A percentile compares a stretch with the other conserved stretches of the same genome.
Evolutionary conservation across 1,284 basidiomycete species (phyloP).

Genomic region (Ganoderma meredithae): DNA sequence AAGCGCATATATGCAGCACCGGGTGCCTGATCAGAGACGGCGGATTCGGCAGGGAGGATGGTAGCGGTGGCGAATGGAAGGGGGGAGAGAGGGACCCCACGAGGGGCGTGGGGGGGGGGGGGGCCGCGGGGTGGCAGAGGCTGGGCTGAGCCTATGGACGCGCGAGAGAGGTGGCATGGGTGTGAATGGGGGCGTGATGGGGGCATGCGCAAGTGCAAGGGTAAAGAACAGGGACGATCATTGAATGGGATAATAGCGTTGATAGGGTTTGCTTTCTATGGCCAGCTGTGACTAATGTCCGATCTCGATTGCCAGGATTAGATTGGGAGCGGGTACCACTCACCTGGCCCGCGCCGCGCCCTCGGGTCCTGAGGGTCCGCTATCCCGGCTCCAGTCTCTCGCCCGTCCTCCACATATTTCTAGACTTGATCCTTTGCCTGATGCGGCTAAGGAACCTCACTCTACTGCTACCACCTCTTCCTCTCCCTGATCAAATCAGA

Average conservation of each 20-base stretch:
- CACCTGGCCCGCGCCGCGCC: slow-evolving; percentile 15
- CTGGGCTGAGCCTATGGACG: neutral
- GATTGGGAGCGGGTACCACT: slow-evolving; percentile 30
- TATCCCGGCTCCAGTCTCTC: slow-evolving; percentile 21
- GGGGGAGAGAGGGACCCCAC: slow-evolving; percentile 10
- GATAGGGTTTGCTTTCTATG: slow-evolving; percentile 25
- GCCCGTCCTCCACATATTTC: slow-evolving; percentile 21
- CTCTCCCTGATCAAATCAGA: slow-evolving; percentile 30
- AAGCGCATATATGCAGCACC: slow-evolving; percentile 17
- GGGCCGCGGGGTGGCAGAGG: slow-evolving; percentile 6
- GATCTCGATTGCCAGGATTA: slow-evolving; percentile 32
- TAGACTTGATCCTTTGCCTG: slow-evolving; percentile 28
- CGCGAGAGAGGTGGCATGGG: slow-evolving; percentile 2
- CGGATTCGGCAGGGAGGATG: neutral
- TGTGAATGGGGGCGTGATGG: neutral
- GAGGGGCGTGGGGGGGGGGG: slow-evolving; percentile 19
- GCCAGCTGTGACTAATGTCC: slow-evolving; percentile 12
- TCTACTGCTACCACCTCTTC: slow-evolving; percentile 25
- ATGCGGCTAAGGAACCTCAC: slow-evolving; percentile 31
- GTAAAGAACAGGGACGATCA: slow-evolving; percentile 32
- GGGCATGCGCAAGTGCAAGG: neutral
- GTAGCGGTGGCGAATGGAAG: slow-evolving; percentile 2
- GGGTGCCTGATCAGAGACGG: slow-evolving; percentile 29
- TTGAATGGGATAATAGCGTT: slow-evolving; percentile 27
- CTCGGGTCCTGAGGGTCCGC: slow-evolving; percentile 27